Evolutionary conservation across 192 early-diverging fungal genomes (phyloP).

Genomic region (Entophlyctis helioformis): DNA sequence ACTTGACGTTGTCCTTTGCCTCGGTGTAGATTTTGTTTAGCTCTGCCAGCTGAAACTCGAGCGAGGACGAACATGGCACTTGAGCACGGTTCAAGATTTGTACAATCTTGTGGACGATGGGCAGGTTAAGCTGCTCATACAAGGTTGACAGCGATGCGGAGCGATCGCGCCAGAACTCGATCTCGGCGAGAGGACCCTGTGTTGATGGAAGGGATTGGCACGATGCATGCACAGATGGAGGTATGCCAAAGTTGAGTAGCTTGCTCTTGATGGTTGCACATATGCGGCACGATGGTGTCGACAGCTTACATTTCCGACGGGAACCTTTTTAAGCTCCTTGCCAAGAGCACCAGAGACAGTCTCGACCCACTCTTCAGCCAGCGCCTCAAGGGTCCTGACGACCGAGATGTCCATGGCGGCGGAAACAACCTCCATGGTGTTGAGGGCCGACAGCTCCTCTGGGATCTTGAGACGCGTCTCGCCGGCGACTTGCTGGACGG

Average conservation of each 20-base stretch:
- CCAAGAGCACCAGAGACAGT: slow-evolving; percentile 31
- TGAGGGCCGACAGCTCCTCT: slow-evolving; percentile 29
- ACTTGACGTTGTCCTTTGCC: slow-evolving; percentile 57
- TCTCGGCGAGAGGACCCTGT: slow-evolving; percentile 51
- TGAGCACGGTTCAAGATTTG: slow-evolving; percentile 30
- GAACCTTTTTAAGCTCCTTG: slow-evolving; percentile 35
- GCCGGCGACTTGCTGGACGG: slow-evolving; percentile 44
- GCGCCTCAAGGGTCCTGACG: slow-evolving; percentile 21
- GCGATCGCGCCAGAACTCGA: slow-evolving; percentile 52
- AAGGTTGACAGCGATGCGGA: slow-evolving; percentile 40
- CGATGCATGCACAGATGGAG: no score
- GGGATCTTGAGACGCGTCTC: slow-evolving; percentile 43
- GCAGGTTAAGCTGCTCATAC: slow-evolving; percentile 45
- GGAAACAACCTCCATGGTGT: slow-evolving; percentile 13
- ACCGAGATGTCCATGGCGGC: slow-evolving; percentile 18
- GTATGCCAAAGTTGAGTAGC: no score
- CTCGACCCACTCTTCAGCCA: slow-evolving; percentile 50
- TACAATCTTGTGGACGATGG: slow-evolving; percentile 42
- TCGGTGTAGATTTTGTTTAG: slow-evolving; percentile 49
- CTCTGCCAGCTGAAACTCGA: slow-evolving; percentile 44
- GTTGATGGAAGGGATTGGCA: no score
- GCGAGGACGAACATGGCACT: slow-evolving; percentile 25
- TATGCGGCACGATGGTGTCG: not conserved
- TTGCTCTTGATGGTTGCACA: not conserved
- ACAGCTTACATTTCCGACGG: slow-evolving; percentile 35